Evolutionary conservation across 176 grass and related monocot species (phyloP).

Genomic region (Eremochloa ophiuroides): DNA sequence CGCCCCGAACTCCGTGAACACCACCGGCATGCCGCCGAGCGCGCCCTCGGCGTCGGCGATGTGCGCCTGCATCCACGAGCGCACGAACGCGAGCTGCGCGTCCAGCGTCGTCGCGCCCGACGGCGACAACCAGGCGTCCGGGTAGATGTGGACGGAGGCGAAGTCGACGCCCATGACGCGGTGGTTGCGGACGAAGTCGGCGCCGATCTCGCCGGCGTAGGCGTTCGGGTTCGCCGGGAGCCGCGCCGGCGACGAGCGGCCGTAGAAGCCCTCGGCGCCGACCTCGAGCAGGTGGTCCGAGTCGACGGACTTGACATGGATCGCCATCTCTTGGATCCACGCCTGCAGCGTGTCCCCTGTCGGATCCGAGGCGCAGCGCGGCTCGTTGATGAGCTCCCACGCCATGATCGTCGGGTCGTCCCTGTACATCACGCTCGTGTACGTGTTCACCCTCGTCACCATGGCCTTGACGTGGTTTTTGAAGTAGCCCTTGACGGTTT

Average conservation of each 20-base stretch:
- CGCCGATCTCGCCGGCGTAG: constrained; percentile 36
- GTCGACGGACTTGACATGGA: constrained; percentile 64
- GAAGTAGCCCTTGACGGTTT: constrained; percentile 55
- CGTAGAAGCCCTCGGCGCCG: constrained; percentile 67
- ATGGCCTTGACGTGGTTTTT: constrained; percentile 50
- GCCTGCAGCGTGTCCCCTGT: constrained; percentile 55
- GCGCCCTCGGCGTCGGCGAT: constrained; percentile 42
- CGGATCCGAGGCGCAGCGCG: constrained; percentile 55
- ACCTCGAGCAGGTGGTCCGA: constrained; percentile 53
- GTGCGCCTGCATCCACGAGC: constrained; percentile 55
- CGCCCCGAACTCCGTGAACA: constrained; percentile 66
- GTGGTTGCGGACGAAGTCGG: constrained; percentile 75
- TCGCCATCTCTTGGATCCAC: constrained; percentile 81
- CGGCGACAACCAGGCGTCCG: constrained; percentile 48
- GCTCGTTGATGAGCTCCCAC: constrained; percentile 85
- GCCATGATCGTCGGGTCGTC: constrained; percentile 74
- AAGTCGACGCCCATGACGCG: constrained; percentile 56
- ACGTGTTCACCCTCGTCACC: constrained; percentile 61
- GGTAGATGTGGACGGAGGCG: constrained; percentile 69
- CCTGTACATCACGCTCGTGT: constrained; percentile 55
- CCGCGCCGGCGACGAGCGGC: constrained; percentile 39
- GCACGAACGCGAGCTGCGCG: constrained; percentile 33
- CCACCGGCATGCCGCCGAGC: constrained; percentile 48
- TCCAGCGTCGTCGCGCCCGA: constrained; percentile 23
- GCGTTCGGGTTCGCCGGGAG: constrained; percentile 49